phyloP scores from a whole-genome alignment of 2,329 filamentous ascomycete species.

The Phyllosticta paracitricarpa region DNA sequence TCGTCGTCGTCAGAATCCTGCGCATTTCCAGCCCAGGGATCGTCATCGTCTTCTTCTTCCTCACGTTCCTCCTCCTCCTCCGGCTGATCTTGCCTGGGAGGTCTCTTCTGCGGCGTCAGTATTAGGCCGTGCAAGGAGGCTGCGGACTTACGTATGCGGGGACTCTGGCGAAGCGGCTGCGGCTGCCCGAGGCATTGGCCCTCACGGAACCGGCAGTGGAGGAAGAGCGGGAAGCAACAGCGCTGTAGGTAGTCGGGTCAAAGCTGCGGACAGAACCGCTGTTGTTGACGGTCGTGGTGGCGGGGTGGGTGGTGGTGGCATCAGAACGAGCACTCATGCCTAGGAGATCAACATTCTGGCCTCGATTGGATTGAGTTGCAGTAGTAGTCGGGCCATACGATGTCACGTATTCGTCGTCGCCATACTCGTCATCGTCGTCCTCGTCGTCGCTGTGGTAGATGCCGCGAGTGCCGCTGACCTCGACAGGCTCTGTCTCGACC shows the following conservation, averaged over 20 bases:
- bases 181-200: slow-evolving; percentile 7
- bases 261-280: background rate
- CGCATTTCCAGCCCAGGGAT: too few species aligned
- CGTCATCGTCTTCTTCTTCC: too few species aligned
- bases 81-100: background rate
- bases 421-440: slow-evolving; percentile 22
- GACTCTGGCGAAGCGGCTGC: slow-evolving; percentile 22
- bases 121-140: background rate
- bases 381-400: background rate
- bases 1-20: too few species aligned
- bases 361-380: background rate
- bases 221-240: slow-evolving; percentile 12
- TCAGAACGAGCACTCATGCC: background rate
- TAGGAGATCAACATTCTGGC: background rate
- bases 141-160: slow-evolving; percentile 18
- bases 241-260: background rate
- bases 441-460: slow-evolving; percentile 31
- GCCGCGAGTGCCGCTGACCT: background rate
- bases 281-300: background rate
- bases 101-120: background rate
- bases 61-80: background rate
- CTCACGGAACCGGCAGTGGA: slow-evolving; percentile 13
- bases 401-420: background rate
- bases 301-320: too few species aligned
- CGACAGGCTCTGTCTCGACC: slow-evolving; percentile 10